Percentiles rank a stretch among this genome's conserved stretches.
Evolutionary conservation across 768 basidiomycete species (phyloP).

Genomic region (Psilocybe cyanescens): DNA sequence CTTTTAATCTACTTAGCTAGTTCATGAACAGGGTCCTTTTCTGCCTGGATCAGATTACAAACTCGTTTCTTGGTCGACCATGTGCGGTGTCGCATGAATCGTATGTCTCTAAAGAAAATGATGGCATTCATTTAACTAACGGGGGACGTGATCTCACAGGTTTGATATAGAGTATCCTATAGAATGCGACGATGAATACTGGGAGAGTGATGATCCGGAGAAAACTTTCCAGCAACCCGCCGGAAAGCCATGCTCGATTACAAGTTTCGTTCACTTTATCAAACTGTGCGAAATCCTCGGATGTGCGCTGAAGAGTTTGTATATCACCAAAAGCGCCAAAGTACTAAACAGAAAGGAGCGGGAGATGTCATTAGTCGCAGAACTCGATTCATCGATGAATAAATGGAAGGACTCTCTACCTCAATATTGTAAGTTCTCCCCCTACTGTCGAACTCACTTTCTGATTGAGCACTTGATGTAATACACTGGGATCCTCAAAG

Average conservation of each 20-base stretch:
- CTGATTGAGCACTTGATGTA: conserved; percentile 15
- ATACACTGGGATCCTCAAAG: conserved; percentile 57
- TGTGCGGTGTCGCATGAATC: conserved; percentile 83
- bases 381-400: conserved; percentile 73
- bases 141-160: conserved; percentile 36
- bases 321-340: conserved; percentile 79
- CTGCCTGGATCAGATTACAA: conserved; percentile 52
- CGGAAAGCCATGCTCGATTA: conserved; percentile 57
- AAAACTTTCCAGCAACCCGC: conserved; percentile 72
- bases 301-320: conserved; percentile 73
- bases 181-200: conserved; percentile 76
- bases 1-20: background rate
- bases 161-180: conserved; percentile 74
- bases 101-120: conserved; percentile 35
- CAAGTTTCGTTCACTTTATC: conserved; percentile 58
- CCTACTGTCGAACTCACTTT: background rate
- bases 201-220: conserved; percentile 61
- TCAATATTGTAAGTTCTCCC: conserved; percentile 45
- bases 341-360: conserved; percentile 58
- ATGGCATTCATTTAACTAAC: background rate
- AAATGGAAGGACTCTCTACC: conserved; percentile 73
- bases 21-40: conserved; percentile 49
- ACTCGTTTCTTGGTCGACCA: conserved; percentile 67
- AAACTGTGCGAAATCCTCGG: conserved; percentile 69
- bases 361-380: conserved; percentile 71